Percentiles rank a stretch among this genome's conserved stretches.
phyloP scores from a whole-genome alignment of 805 yeast genomes.

The Candida insectorum region DNA sequence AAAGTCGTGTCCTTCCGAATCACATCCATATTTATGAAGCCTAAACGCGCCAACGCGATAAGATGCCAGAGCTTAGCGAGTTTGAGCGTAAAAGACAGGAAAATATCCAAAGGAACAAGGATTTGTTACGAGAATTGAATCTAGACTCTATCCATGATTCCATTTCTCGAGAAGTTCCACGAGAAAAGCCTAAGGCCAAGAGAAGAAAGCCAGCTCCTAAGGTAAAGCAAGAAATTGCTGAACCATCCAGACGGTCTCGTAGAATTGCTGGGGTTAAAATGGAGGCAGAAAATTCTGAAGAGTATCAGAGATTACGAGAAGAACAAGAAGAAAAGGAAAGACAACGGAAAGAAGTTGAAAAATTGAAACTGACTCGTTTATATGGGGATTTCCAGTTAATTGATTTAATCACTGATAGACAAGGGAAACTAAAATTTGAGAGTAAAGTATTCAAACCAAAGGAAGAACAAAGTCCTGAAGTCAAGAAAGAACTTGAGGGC shows the following conservation, averaged over 20 bases:
- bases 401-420: conserved; percentile 49
- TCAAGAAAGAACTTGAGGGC: conserved; percentile 8
- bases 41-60: too few relatives aligned
- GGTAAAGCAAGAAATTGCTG: conserved; percentile 19
- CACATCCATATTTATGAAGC: too few relatives aligned
- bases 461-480: conserved; percentile 8
- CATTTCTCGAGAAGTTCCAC: conserved; percentile 45
- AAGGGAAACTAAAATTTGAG: conserved; percentile 31
- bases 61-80: conserved; percentile 44
- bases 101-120: conserved; percentile 81
- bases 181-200: conserved; percentile 12
- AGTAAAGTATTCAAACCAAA: conserved; percentile 20
- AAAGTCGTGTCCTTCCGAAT: too few relatives aligned
- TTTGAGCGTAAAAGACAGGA: conserved; percentile 71
- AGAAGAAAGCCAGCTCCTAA: conserved; percentile 22
- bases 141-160: conserved; percentile 56
- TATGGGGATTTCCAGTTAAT: conserved; percentile 62
- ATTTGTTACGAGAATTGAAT: conserved; percentile 67
- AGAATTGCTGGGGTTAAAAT: conserved; percentile 70
- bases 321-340: conserved; percentile 31
- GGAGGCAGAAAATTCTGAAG: conserved; percentile 47
- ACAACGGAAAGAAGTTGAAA: conserved; percentile 41
- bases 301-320: conserved; percentile 31
- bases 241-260: conserved; percentile 73
- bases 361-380: conserved; percentile 54